Evolutionary conservation across 805 yeast species (phyloP), one percentile per base, ranked within the genome.

Genomic region (Candida khao-thaluensis): DNA sequence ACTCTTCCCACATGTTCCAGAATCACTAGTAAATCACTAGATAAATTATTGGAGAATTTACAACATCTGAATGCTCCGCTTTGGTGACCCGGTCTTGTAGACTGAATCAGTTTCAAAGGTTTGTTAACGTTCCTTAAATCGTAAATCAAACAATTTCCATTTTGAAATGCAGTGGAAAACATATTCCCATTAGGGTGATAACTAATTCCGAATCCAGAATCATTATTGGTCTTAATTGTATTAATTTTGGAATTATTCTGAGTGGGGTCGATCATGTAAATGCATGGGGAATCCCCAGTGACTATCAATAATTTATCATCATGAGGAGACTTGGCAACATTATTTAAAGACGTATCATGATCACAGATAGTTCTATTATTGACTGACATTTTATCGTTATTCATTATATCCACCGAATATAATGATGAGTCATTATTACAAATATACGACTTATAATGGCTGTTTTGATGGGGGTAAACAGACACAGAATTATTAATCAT

Each of bases 1-100:
- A 90, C 85, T 38, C 95, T 71, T 0, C 95, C 95, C 38, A 80
- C 83, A 51, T 90, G 96, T 57, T 90, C 97, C 38, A 84, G 75
- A 2, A 90, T 71, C 38, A 85, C 76, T 41, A 90, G 64, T 43
- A 88, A 60, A 59, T 90, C 96, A 50, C 83, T 90, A 11, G 83
- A 67, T 3, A 86, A 82, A 59, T 67, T 43, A 62, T 69, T 41
- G 23, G 73, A 67, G 30, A 73, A 64, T 48, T 69, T 67, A 48
- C 71, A 64, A 44, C 82, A 79, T 43, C 93, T 66, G 53, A 84
- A 82, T 1, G 89, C 85, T 3, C 91, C 90, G 33, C 55, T 74
- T 43, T 60, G 68, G 49, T 74, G 66, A 21, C 71, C 67, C 7
- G 64, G 66, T 46, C 90, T 66, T 0, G 91, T 81, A 3, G 89